Percentiles rank a stretch among this genome's conserved stretches.
These are phyloP conservation scores for Lobosporangium transversale DNA, from an alignment of 192 early-diverging fungal genomes.

Conservation along the genomic window DNA sequence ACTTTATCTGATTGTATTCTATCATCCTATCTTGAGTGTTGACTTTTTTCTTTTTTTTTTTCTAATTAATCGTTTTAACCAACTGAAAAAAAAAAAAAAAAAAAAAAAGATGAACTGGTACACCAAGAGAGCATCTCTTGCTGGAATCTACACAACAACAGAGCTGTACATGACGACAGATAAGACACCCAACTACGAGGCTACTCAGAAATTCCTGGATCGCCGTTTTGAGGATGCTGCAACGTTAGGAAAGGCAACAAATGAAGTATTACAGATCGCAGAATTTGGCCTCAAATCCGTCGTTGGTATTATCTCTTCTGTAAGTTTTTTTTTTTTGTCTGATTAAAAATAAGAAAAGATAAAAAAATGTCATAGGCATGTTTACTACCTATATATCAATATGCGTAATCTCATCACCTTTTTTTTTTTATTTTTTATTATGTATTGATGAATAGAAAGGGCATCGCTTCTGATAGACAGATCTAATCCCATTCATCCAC, in stretches of 20 bases:
- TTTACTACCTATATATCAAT: neutral
- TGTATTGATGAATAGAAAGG: too few species aligned
- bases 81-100: too few species aligned
- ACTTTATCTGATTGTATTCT: neutral
- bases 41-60: neutral
- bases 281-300: conserved; percentile 59
- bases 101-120: conserved; percentile 97
- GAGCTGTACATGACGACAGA: conserved; percentile 96
- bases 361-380: neutral
- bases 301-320: conserved; percentile 55
- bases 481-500: too few species aligned
- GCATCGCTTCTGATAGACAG: neutral
- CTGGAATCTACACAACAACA: conserved; percentile 85
- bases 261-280: conserved; percentile 50
- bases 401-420: too few species aligned
- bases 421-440: neutral
- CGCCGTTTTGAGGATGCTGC: conserved; percentile 78
- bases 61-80: too few species aligned
- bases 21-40: neutral
- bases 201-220: conserved; percentile 85
- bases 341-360: neutral
- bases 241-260: conserved; percentile 59
- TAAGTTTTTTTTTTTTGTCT: conserved; percentile 31
- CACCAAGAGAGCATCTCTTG: conserved; percentile 80
- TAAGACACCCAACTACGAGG: conserved; percentile 72